Percentiles rank a stretch among this genome's conserved stretches.
Conservation (phyloP, 305 asterid genomes). For the Solanum hybrid region DNA sequence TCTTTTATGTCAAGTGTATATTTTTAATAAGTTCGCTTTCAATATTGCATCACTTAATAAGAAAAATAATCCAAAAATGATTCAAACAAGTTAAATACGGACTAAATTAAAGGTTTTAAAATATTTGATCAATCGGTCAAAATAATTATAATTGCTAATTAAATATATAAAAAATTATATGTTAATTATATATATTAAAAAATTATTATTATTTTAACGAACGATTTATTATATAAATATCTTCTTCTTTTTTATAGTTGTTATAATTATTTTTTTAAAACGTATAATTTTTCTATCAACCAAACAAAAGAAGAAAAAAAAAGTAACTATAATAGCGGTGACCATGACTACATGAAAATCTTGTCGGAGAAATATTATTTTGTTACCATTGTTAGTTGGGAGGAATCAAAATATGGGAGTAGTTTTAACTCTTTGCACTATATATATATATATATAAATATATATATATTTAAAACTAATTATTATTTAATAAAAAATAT, state of each 20-base stretch:
- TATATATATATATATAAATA: too few species aligned
- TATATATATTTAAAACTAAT: too few species aligned
- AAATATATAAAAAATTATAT: neutral
- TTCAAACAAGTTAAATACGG: neutral
- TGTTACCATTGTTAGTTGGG: neutral
- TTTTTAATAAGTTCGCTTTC: neutral
- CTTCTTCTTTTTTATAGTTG: neutral
- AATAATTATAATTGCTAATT: neutral
- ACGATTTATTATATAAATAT: neutral
- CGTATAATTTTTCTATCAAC: neutral
- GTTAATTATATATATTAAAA: neutral
- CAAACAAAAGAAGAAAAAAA: neutral
- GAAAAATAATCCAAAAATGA: neutral
- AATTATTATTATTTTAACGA: neutral
- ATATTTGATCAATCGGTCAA: neutral
- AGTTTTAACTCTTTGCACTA: neutral
- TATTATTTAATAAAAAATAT: too few species aligned
- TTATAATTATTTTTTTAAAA: neutral
- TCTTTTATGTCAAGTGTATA: neutral
- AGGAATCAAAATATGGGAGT: neutral
- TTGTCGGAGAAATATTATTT: neutral
- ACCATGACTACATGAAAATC: neutral
- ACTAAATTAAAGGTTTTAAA: neutral
- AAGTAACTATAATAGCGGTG: neutral
- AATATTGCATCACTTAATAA: neutral